A percentile compares a stretch with the other conserved stretches of the same genome.
These are phyloP conservation scores for Cryomyces antarcticus DNA, from an alignment of 495 filamentous ascomycete species.

Conservation along the genomic window DNA sequence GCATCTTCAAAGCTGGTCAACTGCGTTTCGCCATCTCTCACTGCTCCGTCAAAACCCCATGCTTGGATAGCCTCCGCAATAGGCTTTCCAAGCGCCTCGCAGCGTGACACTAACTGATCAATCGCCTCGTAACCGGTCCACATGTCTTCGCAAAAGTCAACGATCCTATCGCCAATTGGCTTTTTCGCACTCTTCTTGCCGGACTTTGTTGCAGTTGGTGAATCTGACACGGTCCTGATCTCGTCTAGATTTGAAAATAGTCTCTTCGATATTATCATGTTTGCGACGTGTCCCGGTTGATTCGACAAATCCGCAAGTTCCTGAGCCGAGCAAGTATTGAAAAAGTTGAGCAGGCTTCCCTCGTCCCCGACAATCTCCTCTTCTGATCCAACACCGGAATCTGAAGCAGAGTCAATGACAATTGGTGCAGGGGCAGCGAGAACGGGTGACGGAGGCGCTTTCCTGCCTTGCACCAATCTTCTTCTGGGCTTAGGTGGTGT, in stretches of 20 bases:
- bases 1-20: slow-evolving; percentile 35
- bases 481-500: slow-evolving; percentile 19
- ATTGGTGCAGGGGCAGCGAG: no score
- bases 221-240: slow-evolving; percentile 35
- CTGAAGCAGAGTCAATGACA: no score
- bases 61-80: slow-evolving; percentile 47
- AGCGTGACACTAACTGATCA: slow-evolving; percentile 53
- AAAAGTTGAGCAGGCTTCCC: slow-evolving; percentile 48
- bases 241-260: no score
- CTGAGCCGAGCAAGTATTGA: slow-evolving; percentile 56
- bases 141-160: slow-evolving; percentile 52
- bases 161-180: slow-evolving; percentile 47
- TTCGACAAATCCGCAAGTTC: slow-evolving; percentile 62
- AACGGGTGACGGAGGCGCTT: slow-evolving; percentile 23
- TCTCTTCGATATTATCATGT: slow-evolving; percentile 40
- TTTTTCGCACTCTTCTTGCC: slow-evolving; percentile 29
- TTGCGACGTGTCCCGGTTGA: slow-evolving; percentile 40
- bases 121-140: slow-evolving; percentile 57
- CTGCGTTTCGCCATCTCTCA: slow-evolving; percentile 43
- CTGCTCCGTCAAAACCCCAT: slow-evolving; percentile 57
- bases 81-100: slow-evolving; percentile 47
- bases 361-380: slow-evolving; percentile 19
- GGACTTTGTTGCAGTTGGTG: slow-evolving; percentile 22
- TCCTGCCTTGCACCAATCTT: slow-evolving; percentile 36
- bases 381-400: slow-evolving; percentile 28